A percentile compares a stretch with the other conserved stretches of the same genome.
phyloP scores from a whole-genome alignment of 2,329 filamentous ascomycete genomes.

The Ceratocystis eucalypticola region DNA sequence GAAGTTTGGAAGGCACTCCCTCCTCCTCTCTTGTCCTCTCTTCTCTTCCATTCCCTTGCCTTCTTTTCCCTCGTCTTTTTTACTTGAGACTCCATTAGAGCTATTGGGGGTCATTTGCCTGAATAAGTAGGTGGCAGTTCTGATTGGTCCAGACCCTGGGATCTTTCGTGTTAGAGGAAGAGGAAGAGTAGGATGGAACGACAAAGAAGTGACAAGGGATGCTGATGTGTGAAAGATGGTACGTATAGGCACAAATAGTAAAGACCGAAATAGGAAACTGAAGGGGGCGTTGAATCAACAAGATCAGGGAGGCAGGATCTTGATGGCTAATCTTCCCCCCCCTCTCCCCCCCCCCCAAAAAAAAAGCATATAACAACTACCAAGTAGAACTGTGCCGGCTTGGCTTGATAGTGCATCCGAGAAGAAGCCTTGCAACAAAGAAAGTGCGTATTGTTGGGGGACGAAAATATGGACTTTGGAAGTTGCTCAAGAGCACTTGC shows the following conservation, averaged over 20 bases:
- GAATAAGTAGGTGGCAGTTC: not conserved
- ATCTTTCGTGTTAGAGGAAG: conserved; percentile 3
- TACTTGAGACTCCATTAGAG: no score
- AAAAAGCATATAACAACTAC: conserved; percentile 1
- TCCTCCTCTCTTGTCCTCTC: not conserved
- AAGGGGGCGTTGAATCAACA: not conserved
- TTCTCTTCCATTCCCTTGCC: not conserved
- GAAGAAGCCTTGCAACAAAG: not conserved
- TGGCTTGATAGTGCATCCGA: not conserved
- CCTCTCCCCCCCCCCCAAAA: not conserved
- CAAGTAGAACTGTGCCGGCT: not conserved
- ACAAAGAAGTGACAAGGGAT: not conserved
- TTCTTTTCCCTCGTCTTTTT: not conserved
- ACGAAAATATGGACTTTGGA: not conserved
- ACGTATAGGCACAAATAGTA: not conserved
- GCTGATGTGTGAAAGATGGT: not conserved
- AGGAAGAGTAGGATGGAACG: not conserved
- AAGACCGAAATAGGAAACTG: conserved; percentile 4
- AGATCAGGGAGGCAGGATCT: not conserved
- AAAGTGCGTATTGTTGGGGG: not conserved
- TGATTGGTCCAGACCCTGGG: not conserved
- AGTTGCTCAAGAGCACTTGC: not conserved
- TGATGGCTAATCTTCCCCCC: no score
- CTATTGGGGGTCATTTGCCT: not conserved
- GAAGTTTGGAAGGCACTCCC: not conserved